Percentiles rank a stretch among this genome's conserved stretches.
phyloP scores from a whole-genome alignment of 176 grass and related monocot genomes.

The Oryza australiensis region DNA sequence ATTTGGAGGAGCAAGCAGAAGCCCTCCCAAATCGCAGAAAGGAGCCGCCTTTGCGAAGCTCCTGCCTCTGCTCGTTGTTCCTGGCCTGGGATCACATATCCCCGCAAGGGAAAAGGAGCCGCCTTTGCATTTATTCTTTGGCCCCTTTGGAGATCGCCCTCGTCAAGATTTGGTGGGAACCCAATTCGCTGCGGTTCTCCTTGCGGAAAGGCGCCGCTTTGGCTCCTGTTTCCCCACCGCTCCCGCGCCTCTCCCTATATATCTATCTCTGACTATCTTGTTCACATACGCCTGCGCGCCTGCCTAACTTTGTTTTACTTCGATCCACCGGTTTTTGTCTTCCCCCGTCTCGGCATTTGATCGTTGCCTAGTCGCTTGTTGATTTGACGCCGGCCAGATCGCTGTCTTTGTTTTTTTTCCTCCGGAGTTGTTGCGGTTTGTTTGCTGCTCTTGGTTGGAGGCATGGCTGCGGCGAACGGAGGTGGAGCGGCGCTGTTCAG shows the following conservation, averaged over 20 bases:
- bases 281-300: background rate
- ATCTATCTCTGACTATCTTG: constrained; percentile 32
- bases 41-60: constrained; percentile 43
- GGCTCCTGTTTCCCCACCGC: constrained; percentile 47
- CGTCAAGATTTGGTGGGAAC: constrained; percentile 54
- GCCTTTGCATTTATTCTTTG: constrained; percentile 50
- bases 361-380: constrained; percentile 6
- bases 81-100: constrained; percentile 38
- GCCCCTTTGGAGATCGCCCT: constrained; percentile 49
- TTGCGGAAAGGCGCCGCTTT: constrained; percentile 51
- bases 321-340: constrained; percentile 27
- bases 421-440: constrained; percentile 5
- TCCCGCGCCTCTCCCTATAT: constrained; percentile 34
- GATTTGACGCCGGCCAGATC: constrained; percentile 47
- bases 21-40: constrained; percentile 41
- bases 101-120: constrained; percentile 16
- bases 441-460: constrained; percentile 28
- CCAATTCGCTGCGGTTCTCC: constrained; percentile 46
- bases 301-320: constrained; percentile 57
- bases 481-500: constrained; percentile 57
- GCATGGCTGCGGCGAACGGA: constrained; percentile 59
- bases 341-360: constrained; percentile 20
- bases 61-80: constrained; percentile 25
- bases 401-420: background rate
- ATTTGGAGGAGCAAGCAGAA: constrained; percentile 8